Percentiles rank a stretch among this genome's conserved stretches.
These are phyloP conservation scores for Exophiala oligosperma DNA, from an alignment of 2,329 filamentous ascomycete species.

Conservation along the genomic window DNA sequence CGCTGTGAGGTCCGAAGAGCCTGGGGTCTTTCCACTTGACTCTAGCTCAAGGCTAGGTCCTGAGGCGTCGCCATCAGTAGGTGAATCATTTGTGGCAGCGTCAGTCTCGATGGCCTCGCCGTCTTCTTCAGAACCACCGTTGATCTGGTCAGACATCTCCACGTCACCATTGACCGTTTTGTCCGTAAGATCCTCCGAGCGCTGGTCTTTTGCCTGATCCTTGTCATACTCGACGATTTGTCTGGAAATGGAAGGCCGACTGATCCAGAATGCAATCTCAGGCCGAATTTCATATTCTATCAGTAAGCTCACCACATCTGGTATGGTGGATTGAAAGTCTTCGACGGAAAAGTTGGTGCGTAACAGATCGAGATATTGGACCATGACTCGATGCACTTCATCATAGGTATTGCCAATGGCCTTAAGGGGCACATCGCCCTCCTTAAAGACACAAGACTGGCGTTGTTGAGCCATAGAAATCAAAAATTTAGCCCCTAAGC, in stretches of 20 bases:
- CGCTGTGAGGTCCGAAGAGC: slow-evolving; percentile 35
- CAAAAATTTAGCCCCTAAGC: slow-evolving; percentile 78
- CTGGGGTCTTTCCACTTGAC: slow-evolving; percentile 28
- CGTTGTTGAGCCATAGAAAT: slow-evolving; percentile 88
- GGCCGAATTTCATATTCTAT: slow-evolving; percentile 76
- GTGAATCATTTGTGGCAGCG: slow-evolving; percentile 35
- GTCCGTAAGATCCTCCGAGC: slow-evolving; percentile 21
- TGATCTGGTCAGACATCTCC: slow-evolving; percentile 32
- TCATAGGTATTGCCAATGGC: slow-evolving; percentile 85
- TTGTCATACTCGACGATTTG: slow-evolving; percentile 53
- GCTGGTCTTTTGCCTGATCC: slow-evolving; percentile 33
- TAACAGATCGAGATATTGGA: slow-evolving; percentile 86
- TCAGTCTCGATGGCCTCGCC: slow-evolving; percentile 39
- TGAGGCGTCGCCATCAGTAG: slow-evolving; percentile 13
- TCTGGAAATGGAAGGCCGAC: slow-evolving; percentile 70
- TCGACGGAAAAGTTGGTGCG: slow-evolving; percentile 73
- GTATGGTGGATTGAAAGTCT: slow-evolving; percentile 77
- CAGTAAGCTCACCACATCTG: slow-evolving; percentile 72
- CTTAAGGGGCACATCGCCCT: slow-evolving; percentile 79
- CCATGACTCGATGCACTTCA: slow-evolving; percentile 80
- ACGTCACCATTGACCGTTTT: slow-evolving; percentile 32
- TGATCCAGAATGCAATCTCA: slow-evolving; percentile 80
- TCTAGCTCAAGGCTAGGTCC: slow-evolving; percentile 16
- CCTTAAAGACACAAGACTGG: slow-evolving; percentile 78
- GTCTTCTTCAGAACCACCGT: slow-evolving; percentile 30